Percentiles rank a stretch among this genome's conserved stretches.
Evolutionary conservation across 2,329 filamentous ascomycete species (phyloP).

Genomic region (Sordariomycetes sp.): DNA sequence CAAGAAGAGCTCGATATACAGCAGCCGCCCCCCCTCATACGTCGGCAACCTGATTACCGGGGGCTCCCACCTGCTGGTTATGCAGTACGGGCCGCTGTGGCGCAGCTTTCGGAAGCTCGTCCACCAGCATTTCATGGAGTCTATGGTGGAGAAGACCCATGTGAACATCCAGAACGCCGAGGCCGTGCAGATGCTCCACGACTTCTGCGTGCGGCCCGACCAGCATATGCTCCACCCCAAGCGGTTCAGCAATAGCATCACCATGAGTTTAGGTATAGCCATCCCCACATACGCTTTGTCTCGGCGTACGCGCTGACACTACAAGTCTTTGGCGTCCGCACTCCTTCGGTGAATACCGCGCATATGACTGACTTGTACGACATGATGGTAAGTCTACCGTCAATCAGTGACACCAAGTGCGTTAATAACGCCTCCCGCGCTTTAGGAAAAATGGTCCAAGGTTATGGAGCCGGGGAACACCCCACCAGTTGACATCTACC

Average conservation of each 20-base stretch:
- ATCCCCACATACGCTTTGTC: not conserved
- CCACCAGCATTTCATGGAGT: slow-evolving; percentile 33
- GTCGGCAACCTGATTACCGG: slow-evolving; percentile 31
- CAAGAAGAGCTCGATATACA: slow-evolving; percentile 30
- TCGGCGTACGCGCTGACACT: not conserved
- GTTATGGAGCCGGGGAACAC: slow-evolving; percentile 35
- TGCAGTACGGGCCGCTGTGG: slow-evolving; percentile 35
- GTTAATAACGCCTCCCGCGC: not conserved
- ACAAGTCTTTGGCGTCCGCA: slow-evolving; percentile 22
- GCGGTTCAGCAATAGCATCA: slow-evolving; percentile 37
- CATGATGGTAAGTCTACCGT: slow-evolving; percentile 18
- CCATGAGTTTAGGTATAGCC: slow-evolving; percentile 21
- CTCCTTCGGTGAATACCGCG: slow-evolving; percentile 15
- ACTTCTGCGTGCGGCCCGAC: slow-evolving; percentile 27
- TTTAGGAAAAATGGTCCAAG: slow-evolving; percentile 23
- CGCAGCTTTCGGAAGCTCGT: slow-evolving; percentile 31
- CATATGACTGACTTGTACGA: slow-evolving; percentile 27
- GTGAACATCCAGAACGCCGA: slow-evolving; percentile 33
- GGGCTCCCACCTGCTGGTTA: slow-evolving; percentile 29
- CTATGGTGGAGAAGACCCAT: slow-evolving; percentile 29
- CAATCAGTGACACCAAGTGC: not conserved
- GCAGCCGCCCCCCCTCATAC: slow-evolving; percentile 27
- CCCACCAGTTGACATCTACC: slow-evolving; percentile 36
- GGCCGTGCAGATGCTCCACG: slow-evolving; percentile 31
- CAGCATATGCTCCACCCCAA: slow-evolving; percentile 35